Base-by-base conservation (phyloP, 192 early-diverging fungal species). In the Mortierella alpina region DNA sequence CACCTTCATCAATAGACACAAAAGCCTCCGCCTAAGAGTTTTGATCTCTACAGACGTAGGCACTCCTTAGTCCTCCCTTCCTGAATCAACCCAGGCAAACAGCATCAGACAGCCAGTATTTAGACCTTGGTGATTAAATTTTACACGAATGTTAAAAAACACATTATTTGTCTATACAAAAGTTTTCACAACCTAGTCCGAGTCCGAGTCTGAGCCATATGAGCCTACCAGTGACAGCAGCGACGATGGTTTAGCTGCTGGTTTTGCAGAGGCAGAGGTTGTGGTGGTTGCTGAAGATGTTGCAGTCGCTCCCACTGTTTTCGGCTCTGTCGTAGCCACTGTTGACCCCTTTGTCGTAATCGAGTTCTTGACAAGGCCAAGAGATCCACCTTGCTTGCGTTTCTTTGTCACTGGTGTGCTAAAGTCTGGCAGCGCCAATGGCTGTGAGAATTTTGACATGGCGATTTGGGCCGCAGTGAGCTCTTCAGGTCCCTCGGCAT, bases 161-260 rank as follows among this genome's bases (percentile, higher is more conserved):
- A 61, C 2, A 59, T 13, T 31, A 56, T 56, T 59, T 31, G 10
- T 61, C 42, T n/a, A 14, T 42, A 7, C 20, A 58, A 39, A 58
- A 9, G 12, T 11, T 40, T 17, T 44, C 18, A 4, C 15, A 46
- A 5, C n/a, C 49, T n/a, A 70, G 31, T 80, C 77, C 2, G 77
- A 80, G 18, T 72, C 77, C 3, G 77, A 80, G 54, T 72, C 70
- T 2, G 76, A 80, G 14, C 70, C 77, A 72, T 80, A 80, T 10
- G 70, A 67, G 13, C 70, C 66, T 39, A 80, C 60, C 6, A 80
- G 65, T 2, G 77, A 67, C 58, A 80, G 40, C 52, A 80, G 40
- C n/a, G 77, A 68, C 10, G 77, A 17, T 10, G 74, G 49, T 48
- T 64, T 70, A 17, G 49, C 23, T 18, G 59, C 67, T 54, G 51